Evolutionary conservation across 306 rosid genomes (phyloP).

Genomic region (Sesbania bispinosa): DNA sequence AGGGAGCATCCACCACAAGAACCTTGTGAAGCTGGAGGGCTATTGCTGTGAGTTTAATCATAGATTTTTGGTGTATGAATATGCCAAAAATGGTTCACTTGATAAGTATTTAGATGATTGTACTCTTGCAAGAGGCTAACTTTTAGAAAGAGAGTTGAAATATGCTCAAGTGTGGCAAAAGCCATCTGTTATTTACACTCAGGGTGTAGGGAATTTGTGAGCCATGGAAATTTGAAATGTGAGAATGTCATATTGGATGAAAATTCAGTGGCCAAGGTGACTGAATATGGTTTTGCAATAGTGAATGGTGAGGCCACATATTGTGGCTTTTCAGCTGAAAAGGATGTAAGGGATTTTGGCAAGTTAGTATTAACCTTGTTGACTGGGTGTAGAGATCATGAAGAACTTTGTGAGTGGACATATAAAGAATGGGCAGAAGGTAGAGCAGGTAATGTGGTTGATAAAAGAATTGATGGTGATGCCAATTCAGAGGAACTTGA

Average conservation of each 20-base stretch:
- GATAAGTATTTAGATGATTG: slow-evolving; percentile 47
- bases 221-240: slow-evolving; percentile 69
- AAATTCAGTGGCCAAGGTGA: slow-evolving; percentile 53
- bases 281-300: slow-evolving; percentile 61
- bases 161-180: slow-evolving; percentile 65
- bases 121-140: slow-evolving; percentile 58
- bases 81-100: slow-evolving; percentile 57
- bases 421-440: slow-evolving; percentile 67
- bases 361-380: slow-evolving; percentile 55
- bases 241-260: slow-evolving; percentile 66
- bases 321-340: slow-evolving; percentile 51
- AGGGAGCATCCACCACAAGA: slow-evolving; percentile 72
- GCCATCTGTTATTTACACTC: slow-evolving; percentile 71
- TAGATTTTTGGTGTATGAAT: slow-evolving; percentile 57
- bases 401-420: slow-evolving; percentile 51
- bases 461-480: slow-evolving; percentile 48
- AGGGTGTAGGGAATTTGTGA: slow-evolving; percentile 70
- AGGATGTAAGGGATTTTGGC: slow-evolving; percentile 68
- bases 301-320: slow-evolving; percentile 33
- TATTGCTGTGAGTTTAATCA: slow-evolving; percentile 67
- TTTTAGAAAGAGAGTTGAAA: slow-evolving; percentile 67
- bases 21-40: slow-evolving; percentile 74
- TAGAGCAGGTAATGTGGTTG: slow-evolving; percentile 42
- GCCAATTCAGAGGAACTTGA: slow-evolving; percentile 48
- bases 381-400: slow-evolving; percentile 37